Evolutionary conservation across 169 alveolate genomes (phyloP).

Genomic region (Eimeria sp.): DNA sequence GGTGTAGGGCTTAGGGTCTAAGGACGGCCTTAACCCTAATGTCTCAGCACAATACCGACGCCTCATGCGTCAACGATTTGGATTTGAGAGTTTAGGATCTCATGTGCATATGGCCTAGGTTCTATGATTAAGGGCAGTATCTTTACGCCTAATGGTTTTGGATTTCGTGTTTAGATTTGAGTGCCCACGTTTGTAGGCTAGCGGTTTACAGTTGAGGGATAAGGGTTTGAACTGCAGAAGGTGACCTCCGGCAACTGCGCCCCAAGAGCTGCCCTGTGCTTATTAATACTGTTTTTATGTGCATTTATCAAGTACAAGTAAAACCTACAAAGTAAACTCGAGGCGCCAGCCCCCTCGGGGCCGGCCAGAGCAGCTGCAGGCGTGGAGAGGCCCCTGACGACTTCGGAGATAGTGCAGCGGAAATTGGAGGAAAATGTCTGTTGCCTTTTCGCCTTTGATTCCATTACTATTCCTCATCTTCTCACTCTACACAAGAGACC

Average conservation of each 20-base stretch:
- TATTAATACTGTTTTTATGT: too few relatives aligned
- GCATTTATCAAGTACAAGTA: not conserved
- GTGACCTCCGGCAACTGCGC: not conserved
- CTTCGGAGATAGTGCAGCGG: not conserved
- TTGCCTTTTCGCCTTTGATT: not conserved
- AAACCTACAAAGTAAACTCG: not conserved
- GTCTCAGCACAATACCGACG: too few relatives aligned
- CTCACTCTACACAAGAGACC: not conserved
- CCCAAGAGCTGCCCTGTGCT: not conserved
- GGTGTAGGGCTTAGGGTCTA: too few relatives aligned
- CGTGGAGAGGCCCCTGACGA: not conserved
- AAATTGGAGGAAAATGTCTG: not conserved
- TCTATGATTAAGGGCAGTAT: not conserved
- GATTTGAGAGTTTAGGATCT: not conserved
- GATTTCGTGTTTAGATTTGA: not conserved
- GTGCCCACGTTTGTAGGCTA: not conserved
- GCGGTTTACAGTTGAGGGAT: too few relatives aligned
- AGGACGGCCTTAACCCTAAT: not conserved
- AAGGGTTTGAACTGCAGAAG: not conserved
- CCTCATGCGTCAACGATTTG: too few relatives aligned
- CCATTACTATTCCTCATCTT: not conserved
- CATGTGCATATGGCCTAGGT: not conserved
- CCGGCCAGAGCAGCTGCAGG: not conserved
- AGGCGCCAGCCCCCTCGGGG: slow-evolving; percentile 1
- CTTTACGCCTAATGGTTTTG: not conserved